These are phyloP conservation scores for Geranium incanum DNA, from an alignment of 441 rosid species.

Conservation along the genomic window DNA sequence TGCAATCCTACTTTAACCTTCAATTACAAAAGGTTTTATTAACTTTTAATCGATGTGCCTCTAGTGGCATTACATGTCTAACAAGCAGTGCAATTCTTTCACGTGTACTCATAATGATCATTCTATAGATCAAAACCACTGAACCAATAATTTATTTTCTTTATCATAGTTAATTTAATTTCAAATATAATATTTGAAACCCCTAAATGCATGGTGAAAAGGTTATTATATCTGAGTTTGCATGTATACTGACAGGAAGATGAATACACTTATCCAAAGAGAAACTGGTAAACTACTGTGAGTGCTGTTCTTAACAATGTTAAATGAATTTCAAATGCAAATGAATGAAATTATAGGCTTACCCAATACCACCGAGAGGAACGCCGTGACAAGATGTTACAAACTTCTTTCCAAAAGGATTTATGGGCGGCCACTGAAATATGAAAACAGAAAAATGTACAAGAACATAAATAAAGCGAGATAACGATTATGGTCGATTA, in stretches of 20 bases:
- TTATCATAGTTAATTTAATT: not conserved
- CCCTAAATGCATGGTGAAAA: not conserved
- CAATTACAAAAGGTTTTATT: not conserved
- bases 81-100: not conserved
- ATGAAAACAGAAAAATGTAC: constrained; percentile 16
- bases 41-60: not conserved
- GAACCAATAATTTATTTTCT: too few relatives aligned
- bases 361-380: constrained; percentile 94
- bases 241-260: not conserved
- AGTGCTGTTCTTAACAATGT: not conserved
- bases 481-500: not conserved
- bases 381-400: constrained; percentile 58
- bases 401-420: constrained; percentile 56
- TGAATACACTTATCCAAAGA: not conserved
- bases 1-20: not conserved
- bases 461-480: constrained; percentile 3
- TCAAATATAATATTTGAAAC: not conserved
- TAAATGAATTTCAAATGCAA: constrained; percentile 4
- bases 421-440: constrained; percentile 39
- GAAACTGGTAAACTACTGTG: not conserved
- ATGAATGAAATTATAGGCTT: constrained; percentile 22
- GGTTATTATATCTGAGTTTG: not conserved
- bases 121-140: not conserved
- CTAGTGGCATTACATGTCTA: not conserved
- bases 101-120: not conserved